Base-by-base conservation (phyloP, 2,329 filamentous ascomycete genomes). In the Xenosphaeropsis pyriputrescens region DNA sequence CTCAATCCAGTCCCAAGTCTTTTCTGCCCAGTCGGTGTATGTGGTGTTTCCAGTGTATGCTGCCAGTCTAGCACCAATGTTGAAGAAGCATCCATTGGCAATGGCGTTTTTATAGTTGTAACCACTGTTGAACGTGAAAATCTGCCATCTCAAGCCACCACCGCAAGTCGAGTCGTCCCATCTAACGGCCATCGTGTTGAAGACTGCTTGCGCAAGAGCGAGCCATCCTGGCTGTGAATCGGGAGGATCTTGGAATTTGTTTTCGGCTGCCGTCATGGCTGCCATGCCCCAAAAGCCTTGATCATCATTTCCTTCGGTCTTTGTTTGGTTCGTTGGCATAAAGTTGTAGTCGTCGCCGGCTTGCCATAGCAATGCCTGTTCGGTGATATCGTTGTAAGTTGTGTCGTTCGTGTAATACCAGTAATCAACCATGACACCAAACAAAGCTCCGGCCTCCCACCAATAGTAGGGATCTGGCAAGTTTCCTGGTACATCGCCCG, bases 91-190 rank as follows among this genome's bases (percentile, higher is more conserved):
- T 3, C 68, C 71, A 43, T 74, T 70, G 0, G 71, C 73, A 43
- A 75, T 74, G 14, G 70, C 69, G 43, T 75, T 75, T 50, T 76
- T 89, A 65, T 88, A 85, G 47, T 78, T 68, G 57, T 77, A 93
- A n/a, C 85, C 85, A 29, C 70, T 74, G 53, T 93, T 89, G 64
- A 82, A 85, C 2, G 71, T 65, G 53, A 82, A 89, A 35, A 93
- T 85, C 58, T 93, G 85, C 82, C 83, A 89, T 44, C 81, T 72
- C 40, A 91, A 56, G 4, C 84, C 85, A 35, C 84, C 84, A n/a
- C 64, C 66, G 49, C 85, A 91, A 39, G 71, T 61, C 1, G 64
- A 56, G 0, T 56, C 64, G 41, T 88, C 81, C 84, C 83, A 89
- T 34, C 82, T 71, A 15, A 65, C 63, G 2, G 74, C 75, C 50